Evolutionary conservation across 2,329 filamentous ascomycete genomes (phyloP), one percentile per base, ranked within the genome.

Genomic region (Cladosporium cucumerinum): DNA sequence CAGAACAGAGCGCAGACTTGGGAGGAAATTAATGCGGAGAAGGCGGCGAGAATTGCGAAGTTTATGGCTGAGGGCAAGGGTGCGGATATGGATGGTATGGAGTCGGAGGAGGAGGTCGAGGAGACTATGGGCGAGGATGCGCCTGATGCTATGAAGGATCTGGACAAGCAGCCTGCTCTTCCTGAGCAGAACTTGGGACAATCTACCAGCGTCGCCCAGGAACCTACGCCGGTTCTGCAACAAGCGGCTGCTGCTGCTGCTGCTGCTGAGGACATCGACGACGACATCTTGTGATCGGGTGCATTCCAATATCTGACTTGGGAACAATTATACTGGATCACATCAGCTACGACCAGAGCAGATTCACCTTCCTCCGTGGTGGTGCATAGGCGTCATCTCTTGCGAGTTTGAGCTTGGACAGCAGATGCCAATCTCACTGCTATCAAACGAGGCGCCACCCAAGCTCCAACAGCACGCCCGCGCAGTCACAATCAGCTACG

Each of bases 21-120:
- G 75, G 74, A 77, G 26, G 71, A 73, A 28, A 55, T 76, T 64
- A 76, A 77, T 57, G 71, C 69, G 26, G 71, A 72, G 65, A 57
- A 67, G 36, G 67, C 62, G 12, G 39, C 59, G 21, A 65, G 55
- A 48, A 46, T 61, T 21, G 55, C 43, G 11, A 66, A 63, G 43
- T 8, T 25, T 8, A 48, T 52, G 28, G 49, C 57, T 10, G 57
- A 61, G 63, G 57, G 58, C 25, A 46, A 57, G 16, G 62, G 62
- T 25, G 55, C 54, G 18, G 62, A 34, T 21, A 46, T 64, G 54
- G 54, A 59, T 23, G 62, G 55, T 14, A 26, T 51, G 48, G 59
- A 61, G 39, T 60, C 49, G 14, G 64, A 64, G 54, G 52, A 55
- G 60, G 61, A 61, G 3, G 36, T 52, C 21, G 57, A 61, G 30